Evolutionary conservation across 1,284 basidiomycete species (phyloP).

Genomic region (Anthracocystis walkeri): DNA sequence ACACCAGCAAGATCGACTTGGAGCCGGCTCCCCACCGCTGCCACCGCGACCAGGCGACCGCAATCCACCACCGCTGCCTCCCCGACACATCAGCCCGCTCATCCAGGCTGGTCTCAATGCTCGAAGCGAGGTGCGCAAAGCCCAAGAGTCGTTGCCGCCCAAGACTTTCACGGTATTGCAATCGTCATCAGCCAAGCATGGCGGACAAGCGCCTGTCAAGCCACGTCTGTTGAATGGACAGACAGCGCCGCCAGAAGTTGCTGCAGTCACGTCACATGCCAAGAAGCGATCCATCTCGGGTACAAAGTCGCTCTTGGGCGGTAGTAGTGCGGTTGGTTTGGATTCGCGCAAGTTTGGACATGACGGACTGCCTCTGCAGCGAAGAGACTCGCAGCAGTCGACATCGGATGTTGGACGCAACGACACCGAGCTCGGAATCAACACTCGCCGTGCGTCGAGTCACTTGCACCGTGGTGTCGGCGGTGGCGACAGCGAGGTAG

Average conservation of each 20-base stretch:
- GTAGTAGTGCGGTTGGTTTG: constrained; percentile 24
- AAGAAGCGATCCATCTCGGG: constrained; percentile 58
- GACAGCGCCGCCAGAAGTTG: constrained; percentile 52
- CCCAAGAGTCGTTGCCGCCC: constrained; percentile 64
- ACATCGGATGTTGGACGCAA: constrained; percentile 33
- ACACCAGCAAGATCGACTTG: constrained; percentile 43
- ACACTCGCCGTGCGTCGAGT: constrained; percentile 28
- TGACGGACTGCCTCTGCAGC: constrained; percentile 27
- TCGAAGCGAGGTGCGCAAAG: constrained; percentile 61
- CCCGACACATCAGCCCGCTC: constrained; percentile 64
- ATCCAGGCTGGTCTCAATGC: constrained; percentile 68
- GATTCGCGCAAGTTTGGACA: constrained; percentile 23
- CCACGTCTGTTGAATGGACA: constrained; percentile 61
- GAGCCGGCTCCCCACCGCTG: constrained; percentile 44
- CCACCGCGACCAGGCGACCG: constrained; percentile 49
- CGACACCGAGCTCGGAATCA: constrained; percentile 30
- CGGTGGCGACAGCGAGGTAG: constrained; percentile 29
- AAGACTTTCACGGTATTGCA: constrained; percentile 68
- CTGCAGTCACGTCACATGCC: constrained; percentile 33
- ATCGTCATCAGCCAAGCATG: constrained; percentile 49
- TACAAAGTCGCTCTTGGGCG: constrained; percentile 40
- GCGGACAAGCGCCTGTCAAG: constrained; percentile 35
- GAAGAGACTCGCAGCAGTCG: constrained; percentile 45
- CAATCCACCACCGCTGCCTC: constrained; percentile 62
- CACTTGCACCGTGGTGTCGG: constrained; percentile 35